Conservation (phyloP, 345 rosid species). For the Erysimum cheiranthoides region DNA sequence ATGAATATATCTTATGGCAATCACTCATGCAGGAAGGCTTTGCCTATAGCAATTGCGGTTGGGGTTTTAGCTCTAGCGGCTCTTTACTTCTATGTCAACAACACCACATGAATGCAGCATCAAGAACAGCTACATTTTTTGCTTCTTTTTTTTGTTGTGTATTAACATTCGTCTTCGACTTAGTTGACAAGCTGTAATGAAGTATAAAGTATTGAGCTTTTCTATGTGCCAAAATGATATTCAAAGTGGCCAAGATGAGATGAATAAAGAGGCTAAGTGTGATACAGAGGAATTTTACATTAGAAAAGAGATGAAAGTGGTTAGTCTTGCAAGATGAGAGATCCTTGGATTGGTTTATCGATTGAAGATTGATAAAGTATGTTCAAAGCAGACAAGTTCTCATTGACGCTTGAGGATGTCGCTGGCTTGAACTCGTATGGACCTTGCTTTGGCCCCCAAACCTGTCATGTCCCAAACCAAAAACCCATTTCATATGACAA, state of each 20-base stretch:
- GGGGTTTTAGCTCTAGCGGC: slow-evolving; percentile 76
- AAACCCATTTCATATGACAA: background rate
- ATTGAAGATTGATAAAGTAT: slow-evolving; percentile 55
- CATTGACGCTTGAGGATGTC: slow-evolving; percentile 59
- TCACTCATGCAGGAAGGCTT: slow-evolving; percentile 59
- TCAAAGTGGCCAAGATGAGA: background rate
- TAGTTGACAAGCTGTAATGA: slow-evolving; percentile 12
- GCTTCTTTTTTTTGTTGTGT: slow-evolving; percentile 10
- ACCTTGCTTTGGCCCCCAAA: slow-evolving; percentile 81
- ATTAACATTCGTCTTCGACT: slow-evolving; percentile 24
- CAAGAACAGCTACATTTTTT: slow-evolving; percentile 12
- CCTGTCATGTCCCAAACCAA: slow-evolving; percentile 51
- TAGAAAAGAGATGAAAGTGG: background rate
- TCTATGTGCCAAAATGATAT: slow-evolving; percentile 33
- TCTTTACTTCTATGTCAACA: slow-evolving; percentile 74
- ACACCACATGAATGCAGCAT: background rate
- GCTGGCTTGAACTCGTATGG: slow-evolving; percentile 88
- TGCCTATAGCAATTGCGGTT: slow-evolving; percentile 75
- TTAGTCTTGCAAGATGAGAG: slow-evolving; percentile 78
- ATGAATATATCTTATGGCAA: background rate
- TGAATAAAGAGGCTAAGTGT: background rate
- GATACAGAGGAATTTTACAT: background rate
- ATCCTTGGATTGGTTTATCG: slow-evolving; percentile 80
- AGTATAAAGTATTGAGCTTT: slow-evolving; percentile 26
- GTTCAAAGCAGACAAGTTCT: slow-evolving; percentile 60